phyloP scores from a whole-genome alignment of 208 protist species.

The Leishmania turanica region DNA sequence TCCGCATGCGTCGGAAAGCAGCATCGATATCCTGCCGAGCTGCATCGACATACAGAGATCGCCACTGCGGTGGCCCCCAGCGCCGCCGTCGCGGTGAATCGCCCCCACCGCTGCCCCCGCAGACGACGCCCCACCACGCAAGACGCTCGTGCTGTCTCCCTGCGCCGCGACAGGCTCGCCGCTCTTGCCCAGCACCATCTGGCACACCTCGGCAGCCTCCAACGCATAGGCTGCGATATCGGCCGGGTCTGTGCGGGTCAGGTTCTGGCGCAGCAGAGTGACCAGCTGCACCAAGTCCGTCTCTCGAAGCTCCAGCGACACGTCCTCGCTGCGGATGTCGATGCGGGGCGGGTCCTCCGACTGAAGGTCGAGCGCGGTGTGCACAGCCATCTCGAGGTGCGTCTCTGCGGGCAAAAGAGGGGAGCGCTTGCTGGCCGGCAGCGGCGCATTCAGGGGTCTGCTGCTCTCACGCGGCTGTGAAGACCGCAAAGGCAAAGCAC shows the following conservation, averaged over 20 bases:
- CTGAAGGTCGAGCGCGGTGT: slow-evolving; percentile 51
- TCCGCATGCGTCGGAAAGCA: slow-evolving; percentile 16
- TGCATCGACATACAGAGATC: slow-evolving; percentile 29
- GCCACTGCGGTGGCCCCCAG: neutral
- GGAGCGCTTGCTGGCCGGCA: slow-evolving; percentile 7
- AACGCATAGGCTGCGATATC: slow-evolving; percentile 26
- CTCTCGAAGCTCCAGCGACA: slow-evolving; percentile 48
- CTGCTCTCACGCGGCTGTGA: neutral
- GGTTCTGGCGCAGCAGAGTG: slow-evolving; percentile 60
- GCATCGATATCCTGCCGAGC: slow-evolving; percentile 24
- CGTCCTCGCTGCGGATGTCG: slow-evolving; percentile 53
- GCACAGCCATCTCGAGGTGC: slow-evolving; percentile 61
- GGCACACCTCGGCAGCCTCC: slow-evolving; percentile 7
- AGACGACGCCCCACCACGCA: neutral
- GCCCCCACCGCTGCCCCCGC: neutral
- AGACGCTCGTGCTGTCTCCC: neutral
- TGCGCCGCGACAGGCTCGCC: neutral
- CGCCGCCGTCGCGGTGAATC: neutral
- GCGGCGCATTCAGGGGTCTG: neutral
- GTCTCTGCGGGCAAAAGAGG: slow-evolving; percentile 50
- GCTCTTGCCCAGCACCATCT: slow-evolving; percentile 12
- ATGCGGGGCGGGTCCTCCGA: slow-evolving; percentile 54
- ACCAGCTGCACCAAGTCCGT: slow-evolving; percentile 61
- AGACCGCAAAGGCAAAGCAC: neutral
- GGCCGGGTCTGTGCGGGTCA: slow-evolving; percentile 39